Evolutionary conservation across 2,329 filamentous ascomycete genomes (phyloP), one percentile per base, ranked within the genome.

Genomic region (Teratosphaeria gauchensis): DNA sequence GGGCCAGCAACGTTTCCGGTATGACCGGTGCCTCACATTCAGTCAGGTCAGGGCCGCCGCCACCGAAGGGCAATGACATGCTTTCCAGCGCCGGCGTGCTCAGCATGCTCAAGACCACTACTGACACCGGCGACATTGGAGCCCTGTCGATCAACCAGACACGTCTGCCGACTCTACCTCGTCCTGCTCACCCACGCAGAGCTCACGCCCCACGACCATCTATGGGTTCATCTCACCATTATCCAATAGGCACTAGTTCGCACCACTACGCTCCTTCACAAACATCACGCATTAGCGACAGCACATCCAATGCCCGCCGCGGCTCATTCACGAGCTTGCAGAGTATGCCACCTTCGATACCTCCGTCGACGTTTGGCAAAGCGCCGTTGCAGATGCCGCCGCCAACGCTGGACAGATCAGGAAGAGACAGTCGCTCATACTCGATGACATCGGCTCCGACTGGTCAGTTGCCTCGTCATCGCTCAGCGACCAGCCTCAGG

Each of bases 51-150:
- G 62, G 59, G 67, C 64, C 66, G 59, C 58, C 66, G 53, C 56
- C 71, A 59, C 59, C 66, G 21, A 56, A 53, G 16, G 48, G 51
- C 69, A 61, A 64, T 66, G 61, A 68, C 65, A 61, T 68, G 68
- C 55, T 70, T 68, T 56, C 65, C 63, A 70, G 72, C 58, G 74
- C 74, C 30, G 76, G 74, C 48, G 73, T 80, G 60, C 70, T 77
- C 68, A 77, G 75, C 62, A 80, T 80, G 78, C 75, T 80, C 58
- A 75, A 76, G 59, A 79, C 77, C 11, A 75, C 74, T 8, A 80
- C 76, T 1, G 78, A 80, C 64, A 73, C 77, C 54, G 77, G 77
- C 55, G 74, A 78, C 61, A 69, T 80, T 54, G 75, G 72, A 11
- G 67, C 71, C 31, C 66, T 78, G 19, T 71, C 70, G 5, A 72